These are phyloP conservation scores for Fusarium graminum DNA, from an alignment of 2,329 filamentous ascomycete species.

Conservation along the genomic window DNA sequence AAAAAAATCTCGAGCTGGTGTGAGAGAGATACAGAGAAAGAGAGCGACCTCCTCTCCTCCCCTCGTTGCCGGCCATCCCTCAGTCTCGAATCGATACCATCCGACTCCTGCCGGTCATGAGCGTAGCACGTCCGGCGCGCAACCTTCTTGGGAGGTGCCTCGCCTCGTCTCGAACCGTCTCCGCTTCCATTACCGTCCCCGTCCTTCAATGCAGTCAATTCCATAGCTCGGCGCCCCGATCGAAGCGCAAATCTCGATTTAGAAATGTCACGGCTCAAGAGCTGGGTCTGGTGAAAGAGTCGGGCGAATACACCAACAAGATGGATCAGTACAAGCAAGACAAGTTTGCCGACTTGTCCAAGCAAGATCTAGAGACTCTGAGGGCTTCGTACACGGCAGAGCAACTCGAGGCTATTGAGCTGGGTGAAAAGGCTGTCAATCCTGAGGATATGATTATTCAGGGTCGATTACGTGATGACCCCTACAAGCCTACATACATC, in stretches of 20 bases:
- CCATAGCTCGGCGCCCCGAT: slow-evolving; percentile 64
- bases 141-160: slow-evolving; percentile 66
- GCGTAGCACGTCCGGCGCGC: slow-evolving; percentile 66
- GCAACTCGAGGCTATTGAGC: slow-evolving; percentile 85
- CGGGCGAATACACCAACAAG: slow-evolving; percentile 50
- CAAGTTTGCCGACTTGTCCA: slow-evolving; percentile 73
- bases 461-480: slow-evolving; percentile 78
- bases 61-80: neutral
- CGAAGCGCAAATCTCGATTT: slow-evolving; percentile 64
- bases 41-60: slow-evolving; percentile 7
- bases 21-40: slow-evolving; percentile 39
- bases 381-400: slow-evolving; percentile 79
- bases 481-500: slow-evolving; percentile 79
- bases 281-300: slow-evolving; percentile 62
- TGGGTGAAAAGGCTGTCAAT: slow-evolving; percentile 82
- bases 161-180: slow-evolving; percentile 50
- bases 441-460: slow-evolving; percentile 80
- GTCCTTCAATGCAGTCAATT: slow-evolving; percentile 59
- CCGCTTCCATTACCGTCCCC: slow-evolving; percentile 37
- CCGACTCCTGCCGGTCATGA: slow-evolving; percentile 60
- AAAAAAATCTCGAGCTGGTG: slow-evolving; percentile 54
- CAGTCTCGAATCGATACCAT: slow-evolving; percentile 9
- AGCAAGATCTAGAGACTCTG: slow-evolving; percentile 73
- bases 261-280: slow-evolving; percentile 65
- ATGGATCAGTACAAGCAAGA: slow-evolving; percentile 61